Evolutionary conservation across 2,329 filamentous ascomycete genomes (phyloP), one percentile per base, ranked within the genome.

Genomic region (Calonectria leucothoes): DNA sequence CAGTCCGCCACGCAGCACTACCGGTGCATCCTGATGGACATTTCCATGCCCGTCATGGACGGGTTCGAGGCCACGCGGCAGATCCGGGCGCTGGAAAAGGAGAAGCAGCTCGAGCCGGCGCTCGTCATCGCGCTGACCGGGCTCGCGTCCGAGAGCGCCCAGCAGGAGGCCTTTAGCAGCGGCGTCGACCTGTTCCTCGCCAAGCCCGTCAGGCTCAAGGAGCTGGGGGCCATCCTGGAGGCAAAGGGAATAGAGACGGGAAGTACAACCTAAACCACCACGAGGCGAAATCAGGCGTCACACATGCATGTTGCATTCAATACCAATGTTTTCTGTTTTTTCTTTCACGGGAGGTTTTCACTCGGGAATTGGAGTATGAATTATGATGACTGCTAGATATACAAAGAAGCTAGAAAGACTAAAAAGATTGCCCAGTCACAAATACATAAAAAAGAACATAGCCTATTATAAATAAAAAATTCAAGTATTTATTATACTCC

Each of bases 41-140:
- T 91, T 1, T 90, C 86, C 68, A 91, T 92, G 90, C 90, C 90
- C 0, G 81, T 91, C 3, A 88, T 91, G 78, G 87, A 91, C 73
- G 88, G 88, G 0, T 85, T 90, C 3, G 87, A 87, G 20, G 86
- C 87, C 0, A 90, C 89, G 1, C 82, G 86, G 1, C 82, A 83
- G n/a, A 90, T 91, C 17, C 85, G 89, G 1, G 83, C 85, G 1
- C 83, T 88, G 39, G 90, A 91, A 77, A 81, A 83, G 4, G 82
- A 87, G 0, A 78, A 84, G 7, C 81, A 83, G 0, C 77, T 89
- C 0, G 73, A 81, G 0, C 86, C 86, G 0, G 85, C 85, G 1
- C 82, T 85, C 3, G 86, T 91, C 27, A 87, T 91, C 33, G 89
- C 89, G 0, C 81, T 91, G 1, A 90, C 89, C 0, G 90, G 89